Base-by-base conservation (phyloP, 129 eudicot species). In the Calendula officinalis region DNA sequence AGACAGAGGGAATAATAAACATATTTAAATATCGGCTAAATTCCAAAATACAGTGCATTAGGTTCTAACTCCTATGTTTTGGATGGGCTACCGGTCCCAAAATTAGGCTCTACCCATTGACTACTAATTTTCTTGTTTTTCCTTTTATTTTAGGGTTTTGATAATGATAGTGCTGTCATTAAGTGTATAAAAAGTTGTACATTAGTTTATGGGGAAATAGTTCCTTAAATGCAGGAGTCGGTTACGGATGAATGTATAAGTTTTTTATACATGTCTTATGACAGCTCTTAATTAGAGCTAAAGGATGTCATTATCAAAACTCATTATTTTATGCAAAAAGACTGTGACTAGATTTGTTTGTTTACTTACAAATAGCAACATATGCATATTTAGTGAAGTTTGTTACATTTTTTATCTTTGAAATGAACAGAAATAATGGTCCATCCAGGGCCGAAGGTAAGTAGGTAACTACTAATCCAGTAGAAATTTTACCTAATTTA, bases 61-160 rank as follows among this genome's bases (percentile, higher is more conserved):
- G 77, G 71, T 65, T 64, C 40, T 15, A 57, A 44, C 55, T 55
- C 48, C 56, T 10, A 73, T 59, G 67, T 66, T 37, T 58, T 41
- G 40, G 47, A 66, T 75, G 74, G 64, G 57, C 41, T 66, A 33
- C 43, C 51, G 68, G 67, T 47, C 66, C 66, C 75, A 69, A 58
- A 46, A 48, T 59, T 36, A 66, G 72, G 62, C 48, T 48, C 38
- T 30, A 42, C 56, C 65, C 71, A 66, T 14, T 73, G 58, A 68
- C 47, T 66, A 74, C 12, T 34, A 4, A 8, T 45, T 48, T 6
- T 54, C 57, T 66, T 62, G 56, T 68, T 8, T 66, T 41, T 67
- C 5, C 38, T 37, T 35, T 50, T 50, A 48, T 54, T 59, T 66
- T 49, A 40, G n/a, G n/a, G n/a, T n/a, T n/a, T n/a, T n/a, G n/a